Evolutionary conservation across 768 basidiomycete species (phyloP).

Genomic region (Lanmaoa rubissima): DNA sequence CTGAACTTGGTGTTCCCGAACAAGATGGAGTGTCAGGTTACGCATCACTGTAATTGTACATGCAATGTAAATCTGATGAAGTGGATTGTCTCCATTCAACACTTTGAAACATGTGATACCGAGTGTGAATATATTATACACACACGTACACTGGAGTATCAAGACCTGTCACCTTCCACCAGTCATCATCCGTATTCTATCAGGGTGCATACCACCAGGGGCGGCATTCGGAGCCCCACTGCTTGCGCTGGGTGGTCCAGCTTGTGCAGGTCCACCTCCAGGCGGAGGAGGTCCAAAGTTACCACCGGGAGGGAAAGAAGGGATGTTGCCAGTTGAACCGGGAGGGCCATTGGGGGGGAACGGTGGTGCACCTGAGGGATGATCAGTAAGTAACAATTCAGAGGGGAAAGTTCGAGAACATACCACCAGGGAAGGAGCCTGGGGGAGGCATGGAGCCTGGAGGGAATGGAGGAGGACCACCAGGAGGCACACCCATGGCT

Average conservation of each 20-base stretch:
- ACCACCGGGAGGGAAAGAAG: constrained; percentile 32
- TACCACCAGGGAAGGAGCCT: constrained; percentile 49
- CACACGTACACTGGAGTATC: neutral
- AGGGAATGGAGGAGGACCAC: constrained; percentile 72
- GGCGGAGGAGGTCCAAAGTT: constrained; percentile 38
- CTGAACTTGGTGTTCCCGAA: neutral
- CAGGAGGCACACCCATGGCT: constrained; percentile 52
- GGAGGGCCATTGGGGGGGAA: constrained; percentile 47
- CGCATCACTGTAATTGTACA: neutral
- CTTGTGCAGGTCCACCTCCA: constrained; percentile 41
- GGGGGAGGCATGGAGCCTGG: constrained; percentile 52
- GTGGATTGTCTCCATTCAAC: neutral
- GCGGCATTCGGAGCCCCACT: constrained; percentile 36
- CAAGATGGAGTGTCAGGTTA: neutral
- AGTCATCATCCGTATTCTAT: constrained; percentile 79
- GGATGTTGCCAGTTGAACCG: constrained; percentile 30
- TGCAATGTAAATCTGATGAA: neutral
- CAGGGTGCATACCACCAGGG: constrained; percentile 80
- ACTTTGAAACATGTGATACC: neutral
- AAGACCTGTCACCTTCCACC: constrained; percentile 19
- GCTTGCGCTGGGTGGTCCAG: constrained; percentile 39
- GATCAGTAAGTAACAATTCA: constrained; percentile 1
- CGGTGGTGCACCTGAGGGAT: constrained; percentile 41
- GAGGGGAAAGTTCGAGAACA: constrained; percentile 16
- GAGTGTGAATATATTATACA: neutral